Evolutionary conservation across 2,329 filamentous ascomycete species (phyloP).

Genomic region (Nigrograna mackinnonii): DNA sequence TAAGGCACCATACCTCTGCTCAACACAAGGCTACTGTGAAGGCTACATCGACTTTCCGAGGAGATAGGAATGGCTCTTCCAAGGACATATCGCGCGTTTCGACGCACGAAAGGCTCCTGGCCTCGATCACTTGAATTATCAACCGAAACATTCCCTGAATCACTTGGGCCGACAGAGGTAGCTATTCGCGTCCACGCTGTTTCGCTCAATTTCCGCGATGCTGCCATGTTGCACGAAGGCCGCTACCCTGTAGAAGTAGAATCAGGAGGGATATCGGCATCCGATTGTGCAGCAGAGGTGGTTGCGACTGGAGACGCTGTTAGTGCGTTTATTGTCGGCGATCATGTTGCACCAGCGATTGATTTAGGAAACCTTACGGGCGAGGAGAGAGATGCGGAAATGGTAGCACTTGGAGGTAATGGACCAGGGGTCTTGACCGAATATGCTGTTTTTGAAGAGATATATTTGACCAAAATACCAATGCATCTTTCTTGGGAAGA

Average conservation of each 20-base stretch:
- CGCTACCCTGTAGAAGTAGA: neutral
- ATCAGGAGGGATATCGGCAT: neutral
- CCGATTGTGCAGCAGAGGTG: conserved; percentile 4
- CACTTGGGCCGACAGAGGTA: conserved; percentile 3
- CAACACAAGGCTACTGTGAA: too few relatives aligned
- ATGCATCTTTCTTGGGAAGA: conserved; percentile 8
- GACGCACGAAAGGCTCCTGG: too few relatives aligned
- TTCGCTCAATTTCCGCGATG: conserved; percentile 13
- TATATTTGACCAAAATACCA: conserved; percentile 5
- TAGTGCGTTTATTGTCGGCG: conserved; percentile 4
- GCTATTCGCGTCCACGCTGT: conserved; percentile 11
- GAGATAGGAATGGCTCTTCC: too few relatives aligned
- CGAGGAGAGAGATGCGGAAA: neutral
- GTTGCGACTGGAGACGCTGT: conserved; percentile 1
- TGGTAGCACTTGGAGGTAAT: neutral
- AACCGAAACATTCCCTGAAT: neutral
- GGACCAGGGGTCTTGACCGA: conserved; percentile 6
- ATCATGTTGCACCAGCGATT: conserved; percentile 8
- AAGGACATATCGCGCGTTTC: too few relatives aligned
- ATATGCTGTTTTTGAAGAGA: conserved; percentile 8
- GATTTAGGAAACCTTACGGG: conserved; percentile 1
- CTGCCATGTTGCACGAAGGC: conserved; percentile 5
- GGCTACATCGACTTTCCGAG: too few relatives aligned
- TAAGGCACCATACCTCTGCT: too few relatives aligned
- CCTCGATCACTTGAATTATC: too few relatives aligned